phyloP scores from a whole-genome alignment of 2,329 filamentous ascomycete genomes.

The Scytalidium lignicola region DNA sequence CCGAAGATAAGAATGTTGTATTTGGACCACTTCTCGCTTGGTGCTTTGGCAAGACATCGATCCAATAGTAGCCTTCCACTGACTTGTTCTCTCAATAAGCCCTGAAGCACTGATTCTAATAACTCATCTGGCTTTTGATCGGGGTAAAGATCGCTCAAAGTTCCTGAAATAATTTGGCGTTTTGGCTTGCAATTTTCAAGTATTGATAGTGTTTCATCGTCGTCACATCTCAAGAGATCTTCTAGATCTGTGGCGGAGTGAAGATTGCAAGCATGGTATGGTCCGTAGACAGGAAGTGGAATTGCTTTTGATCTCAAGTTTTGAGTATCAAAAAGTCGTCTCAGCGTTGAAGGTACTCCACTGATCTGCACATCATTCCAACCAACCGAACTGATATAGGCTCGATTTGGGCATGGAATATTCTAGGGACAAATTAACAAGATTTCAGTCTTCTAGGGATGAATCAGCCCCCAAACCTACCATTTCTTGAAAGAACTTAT shows the following conservation, averaged over 20 bases:
- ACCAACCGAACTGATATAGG: constrained; percentile 50
- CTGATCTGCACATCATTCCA: constrained; percentile 46
- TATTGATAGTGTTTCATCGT: constrained; percentile 32
- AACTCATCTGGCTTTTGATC: background rate
- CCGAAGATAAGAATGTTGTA: background rate
- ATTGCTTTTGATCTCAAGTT: constrained; percentile 37
- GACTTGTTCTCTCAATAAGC: background rate
- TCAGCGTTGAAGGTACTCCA: constrained; percentile 46
- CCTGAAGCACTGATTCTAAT: background rate
- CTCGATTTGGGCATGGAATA: constrained; percentile 38
- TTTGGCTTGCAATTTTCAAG: constrained; percentile 39
- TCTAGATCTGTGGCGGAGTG: constrained; percentile 32
- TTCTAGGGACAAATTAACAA: too few species aligned
- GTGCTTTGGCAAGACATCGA: background rate
- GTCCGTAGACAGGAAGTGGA: constrained; percentile 49
- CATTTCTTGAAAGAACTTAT: constrained; percentile 52
- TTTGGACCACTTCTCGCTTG: background rate
- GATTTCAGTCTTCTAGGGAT: too few species aligned
- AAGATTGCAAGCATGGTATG: constrained; percentile 53
- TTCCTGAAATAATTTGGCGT: constrained; percentile 46
- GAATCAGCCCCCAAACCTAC: too few species aligned
- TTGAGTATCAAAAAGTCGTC: constrained; percentile 35
- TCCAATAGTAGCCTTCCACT: background rate
- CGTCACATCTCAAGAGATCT: constrained; percentile 39
- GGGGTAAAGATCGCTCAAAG: constrained; percentile 8